Evolutionary conservation across 225 moss, liverwort and hornwort genomes (phyloP), one percentile per base, ranked within the genome.

Genomic region (Straminergon stramineum): DNA sequence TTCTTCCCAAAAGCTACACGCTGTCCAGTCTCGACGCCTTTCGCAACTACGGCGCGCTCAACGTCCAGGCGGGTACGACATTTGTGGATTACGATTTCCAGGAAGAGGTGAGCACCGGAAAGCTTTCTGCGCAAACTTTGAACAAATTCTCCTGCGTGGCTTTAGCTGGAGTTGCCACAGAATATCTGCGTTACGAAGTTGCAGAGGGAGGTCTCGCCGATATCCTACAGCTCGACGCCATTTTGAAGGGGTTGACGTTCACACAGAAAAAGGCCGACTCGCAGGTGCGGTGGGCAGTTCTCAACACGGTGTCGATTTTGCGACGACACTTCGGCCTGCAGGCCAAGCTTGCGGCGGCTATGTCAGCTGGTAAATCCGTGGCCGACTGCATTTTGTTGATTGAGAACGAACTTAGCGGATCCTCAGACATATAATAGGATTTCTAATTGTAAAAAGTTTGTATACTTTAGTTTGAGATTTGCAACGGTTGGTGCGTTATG

Each of bases 281-380:
- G 83, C 99, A 99, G 87, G 97, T 99, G 85, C 92, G 99, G 76
- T 99, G 99, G 99, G 97, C 99, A 23, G 97, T 97, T 90, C 94
- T 99, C 83, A 99, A 99, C 60, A 97, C 99, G 15, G 97, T 99
- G 45, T 97, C 93, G 27, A 88, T 99, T 69, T 77, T 99, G 88
- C 95, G 97, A 86, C 87, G 99, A 83, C 97, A 99, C 91, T 92
- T 81, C 76, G 55, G 51, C 79, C 78, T 97, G 69, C 97, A 97
- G 81, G 92, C 90, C 27, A 96, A 97, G 92, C 91, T 99, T 84
- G 95, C 93, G n/a, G 83, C 90, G 43, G 97, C 95, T 20, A 97
- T 99, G 99, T 89, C 91, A 69, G 90, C 93, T 79, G 94, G 96
- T 28, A 95, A 95, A 90, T 94, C 96, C 55, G 96, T 99, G 17